Base-by-base conservation (phyloP, 768 basidiomycete genomes). In the Ramaria rubella region DNA sequence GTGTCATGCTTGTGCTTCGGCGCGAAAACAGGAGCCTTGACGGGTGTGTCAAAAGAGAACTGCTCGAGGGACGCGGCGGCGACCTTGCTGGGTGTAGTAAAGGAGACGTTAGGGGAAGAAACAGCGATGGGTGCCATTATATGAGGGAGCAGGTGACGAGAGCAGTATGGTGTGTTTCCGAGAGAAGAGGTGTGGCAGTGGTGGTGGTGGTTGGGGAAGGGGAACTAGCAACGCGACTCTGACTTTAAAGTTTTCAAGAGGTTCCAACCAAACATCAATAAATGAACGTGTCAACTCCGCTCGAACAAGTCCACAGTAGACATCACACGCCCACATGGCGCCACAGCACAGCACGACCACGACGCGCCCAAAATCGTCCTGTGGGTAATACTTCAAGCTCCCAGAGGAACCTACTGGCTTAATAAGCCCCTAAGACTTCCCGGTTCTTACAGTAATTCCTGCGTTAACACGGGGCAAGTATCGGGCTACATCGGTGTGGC, bases 241-340 rank as follows among this genome's bases (percentile, higher is more conserved):
- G 33, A 51, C 29, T 36, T 51, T 14, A 33, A 51, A 33, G 5
- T 51, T 51, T 36, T 31, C 2, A 30, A 1, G 11, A 5, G n/a
- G 3, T n/a, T n/a, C 29, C 14, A 34, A 51, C 42, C 54, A 55
- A 55, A 45, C 29, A 55, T 55, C 54, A 55, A 45, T 33, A 55
- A 55, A 44, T 23, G 12, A 33, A 33, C 54, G 54, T 38, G 54
- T 44, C 43, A 55, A 55, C 54, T 55, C 54, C 54, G 54, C 54
- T n/a, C 14, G n/a, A 42, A 54, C 24, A n/a, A n/a, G n/a, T n/a
- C n/a, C n/a, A n/a, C n/a, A n/a, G n/a, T n/a, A n/a, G n/a, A n/a
- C n/a, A n/a, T n/a, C n/a, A n/a, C 49, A n/a, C 30, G 11, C 24
- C 11, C 29, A 19, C 30, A 5, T 9, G 24, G 11, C 21, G 23